These are phyloP conservation scores for Ochromonadaceae sp. DNA, from an alignment of 352 stramenopile genomes.

Conservation along the genomic window DNA sequence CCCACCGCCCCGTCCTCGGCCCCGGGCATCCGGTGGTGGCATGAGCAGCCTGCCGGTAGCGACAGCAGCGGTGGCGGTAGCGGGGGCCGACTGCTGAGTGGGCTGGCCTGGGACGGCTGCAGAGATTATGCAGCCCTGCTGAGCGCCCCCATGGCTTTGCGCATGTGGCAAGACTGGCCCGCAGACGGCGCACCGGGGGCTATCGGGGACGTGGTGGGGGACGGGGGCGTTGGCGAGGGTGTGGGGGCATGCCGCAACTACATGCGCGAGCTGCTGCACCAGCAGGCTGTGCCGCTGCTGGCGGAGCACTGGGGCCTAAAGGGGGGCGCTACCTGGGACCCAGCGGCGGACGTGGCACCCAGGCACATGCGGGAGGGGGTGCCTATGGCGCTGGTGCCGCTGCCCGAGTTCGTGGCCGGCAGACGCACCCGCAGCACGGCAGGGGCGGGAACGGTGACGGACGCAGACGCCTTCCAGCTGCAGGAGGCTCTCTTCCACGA, in stretches of 20 bases:
- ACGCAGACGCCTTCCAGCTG: background rate
- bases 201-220: too few relatives aligned
- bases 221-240: too few relatives aligned
- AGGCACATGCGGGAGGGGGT: constrained; percentile 39
- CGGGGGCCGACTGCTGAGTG: constrained; percentile 66
- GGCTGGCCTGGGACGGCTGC: constrained; percentile 77
- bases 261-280: constrained; percentile 53
- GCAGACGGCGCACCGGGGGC: too few relatives aligned
- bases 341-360: constrained; percentile 35
- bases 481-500: constrained; percentile 64
- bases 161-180: constrained; percentile 77
- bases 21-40: too few relatives aligned
- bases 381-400: constrained; percentile 50
- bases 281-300: constrained; percentile 41
- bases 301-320: constrained; percentile 35
- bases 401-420: constrained; percentile 34
- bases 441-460: background rate
- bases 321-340: constrained; percentile 25
- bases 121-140: constrained; percentile 73
- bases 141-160: constrained; percentile 53
- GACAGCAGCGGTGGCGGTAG: constrained; percentile 56
- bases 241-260: constrained; percentile 38
- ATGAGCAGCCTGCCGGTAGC: too few relatives aligned
- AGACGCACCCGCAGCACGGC: background rate
- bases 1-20: background rate